Evolutionary conservation across 164 flowering plant species (phyloP).

Genomic region (Liriodendron chinense): DNA sequence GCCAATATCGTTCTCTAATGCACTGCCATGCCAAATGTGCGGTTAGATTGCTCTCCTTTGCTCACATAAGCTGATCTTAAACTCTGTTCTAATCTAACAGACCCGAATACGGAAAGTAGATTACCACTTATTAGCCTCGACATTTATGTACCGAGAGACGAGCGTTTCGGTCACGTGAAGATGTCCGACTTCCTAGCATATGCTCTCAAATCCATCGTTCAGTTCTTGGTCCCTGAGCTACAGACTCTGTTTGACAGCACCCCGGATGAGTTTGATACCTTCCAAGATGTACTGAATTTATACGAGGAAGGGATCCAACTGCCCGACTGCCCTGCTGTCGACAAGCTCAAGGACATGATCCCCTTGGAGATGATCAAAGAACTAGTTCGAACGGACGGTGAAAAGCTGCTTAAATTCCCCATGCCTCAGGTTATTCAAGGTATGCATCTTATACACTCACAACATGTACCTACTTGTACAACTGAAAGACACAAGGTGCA

Average conservation of each 20-base stretch:
- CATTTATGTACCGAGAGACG: conserved; percentile 90
- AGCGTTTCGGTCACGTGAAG: conserved; percentile 69
- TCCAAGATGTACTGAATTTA: conserved; percentile 57
- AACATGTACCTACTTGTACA: no score
- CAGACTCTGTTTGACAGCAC: conserved; percentile 50
- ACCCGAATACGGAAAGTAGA: conserved; percentile 68
- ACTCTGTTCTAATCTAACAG: conserved; percentile 29
- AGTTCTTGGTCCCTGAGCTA: conserved; percentile 61
- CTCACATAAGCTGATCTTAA: neutral
- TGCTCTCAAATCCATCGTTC: conserved; percentile 63
- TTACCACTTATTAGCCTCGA: conserved; percentile 56
- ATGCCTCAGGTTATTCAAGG: conserved; percentile 67
- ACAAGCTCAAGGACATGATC: conserved; percentile 35
- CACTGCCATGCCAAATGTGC: no score
- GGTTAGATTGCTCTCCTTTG: neutral
- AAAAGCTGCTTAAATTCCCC: conserved; percentile 60
- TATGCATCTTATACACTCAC: neutral
- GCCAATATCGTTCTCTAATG: neutral
- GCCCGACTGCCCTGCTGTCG: conserved; percentile 29
- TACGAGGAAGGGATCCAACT: conserved; percentile 66
- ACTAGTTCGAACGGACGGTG: conserved; percentile 70
- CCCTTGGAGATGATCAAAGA: conserved; percentile 75
- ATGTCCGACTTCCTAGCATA: conserved; percentile 81
- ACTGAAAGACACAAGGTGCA: no score
- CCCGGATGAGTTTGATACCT: conserved; percentile 68